phyloP scores from a whole-genome alignment of 345 rosid genomes.

The Salix exigua region DNA sequence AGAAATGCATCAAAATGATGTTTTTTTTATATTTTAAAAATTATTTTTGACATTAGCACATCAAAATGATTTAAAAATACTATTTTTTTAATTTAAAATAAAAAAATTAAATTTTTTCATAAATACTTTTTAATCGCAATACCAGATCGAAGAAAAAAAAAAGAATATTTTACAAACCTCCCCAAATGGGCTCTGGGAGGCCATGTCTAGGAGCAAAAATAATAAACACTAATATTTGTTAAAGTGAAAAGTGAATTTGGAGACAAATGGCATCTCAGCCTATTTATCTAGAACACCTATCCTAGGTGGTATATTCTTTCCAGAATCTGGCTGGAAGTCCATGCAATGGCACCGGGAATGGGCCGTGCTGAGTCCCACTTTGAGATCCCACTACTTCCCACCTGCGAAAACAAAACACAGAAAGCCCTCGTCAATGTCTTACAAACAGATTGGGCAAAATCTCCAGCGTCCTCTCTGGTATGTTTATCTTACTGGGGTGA shows the following conservation, averaged over 20 bases:
- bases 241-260: background rate
- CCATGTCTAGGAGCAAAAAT: constrained; percentile 3
- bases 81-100: too few relatives aligned
- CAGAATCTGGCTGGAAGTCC: constrained; percentile 74
- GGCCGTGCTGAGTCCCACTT: constrained; percentile 59
- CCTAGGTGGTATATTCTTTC: constrained; percentile 31
- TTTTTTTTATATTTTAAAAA: too few relatives aligned
- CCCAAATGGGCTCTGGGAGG: constrained; percentile 17
- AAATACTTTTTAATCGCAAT: too few relatives aligned
- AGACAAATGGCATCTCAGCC: background rate
- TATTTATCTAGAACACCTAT: background rate
- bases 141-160: too few relatives aligned
- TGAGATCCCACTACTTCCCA: constrained; percentile 64
- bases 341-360: constrained; percentile 68
- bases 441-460: background rate
- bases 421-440: constrained; percentile 16
- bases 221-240: background rate
- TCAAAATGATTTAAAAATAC: too few relatives aligned
- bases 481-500: too few relatives aligned
- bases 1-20: too few relatives aligned
- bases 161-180: background rate
- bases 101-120: too few relatives aligned
- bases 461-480: background rate
- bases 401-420: constrained; percentile 41
- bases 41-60: too few relatives aligned